Conservation (phyloP, 768 basidiomycete species). For the Mycena chlorophos region DNA sequence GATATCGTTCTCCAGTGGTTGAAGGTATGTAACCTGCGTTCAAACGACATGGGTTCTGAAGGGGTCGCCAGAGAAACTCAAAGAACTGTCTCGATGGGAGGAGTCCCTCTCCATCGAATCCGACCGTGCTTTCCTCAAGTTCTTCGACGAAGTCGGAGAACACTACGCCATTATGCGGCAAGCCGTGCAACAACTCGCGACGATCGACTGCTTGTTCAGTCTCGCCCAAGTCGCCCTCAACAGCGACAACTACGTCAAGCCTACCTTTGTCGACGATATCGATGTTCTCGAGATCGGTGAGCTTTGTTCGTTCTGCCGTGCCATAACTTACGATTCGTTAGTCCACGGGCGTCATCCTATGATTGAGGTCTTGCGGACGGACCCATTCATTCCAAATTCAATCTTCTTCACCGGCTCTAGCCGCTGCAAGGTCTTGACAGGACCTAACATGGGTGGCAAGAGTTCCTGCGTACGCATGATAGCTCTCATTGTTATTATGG, state of each 20-base stretch:
- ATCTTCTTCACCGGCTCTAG: conserved; percentile 53
- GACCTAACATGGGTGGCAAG: conserved; percentile 89
- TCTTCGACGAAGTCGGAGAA: conserved; percentile 67
- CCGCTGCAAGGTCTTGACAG: conserved; percentile 72
- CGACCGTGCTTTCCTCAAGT: conserved; percentile 61
- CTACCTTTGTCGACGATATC: conserved; percentile 62
- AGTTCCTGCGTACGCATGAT: conserved; percentile 81
- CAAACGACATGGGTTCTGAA: background rate
- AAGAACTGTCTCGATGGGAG: conserved; percentile 71
- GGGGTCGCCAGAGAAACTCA: conserved; percentile 41
- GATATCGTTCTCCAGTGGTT: conserved; percentile 77
- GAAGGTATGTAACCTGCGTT: conserved; percentile 20
- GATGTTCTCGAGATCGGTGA: conserved; percentile 55
- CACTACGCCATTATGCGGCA: conserved; percentile 74
- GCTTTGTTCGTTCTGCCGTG: background rate
- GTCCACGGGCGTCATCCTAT: conserved; percentile 90
- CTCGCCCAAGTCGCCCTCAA: conserved; percentile 75
- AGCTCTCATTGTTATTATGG: conserved; percentile 76
- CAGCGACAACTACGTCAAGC: conserved; percentile 72
- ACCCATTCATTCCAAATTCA: conserved; percentile 87
- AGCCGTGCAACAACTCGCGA: conserved; percentile 77
- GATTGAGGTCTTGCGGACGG: conserved; percentile 73
- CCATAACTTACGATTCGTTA: conserved; percentile 28
- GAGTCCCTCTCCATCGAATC: conserved; percentile 62
- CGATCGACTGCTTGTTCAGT: conserved; percentile 84